A percentile compares a stretch with the other conserved stretches of the same genome.
These are phyloP conservation scores for Mucor saturninus DNA, from an alignment of 371 early-diverging fungal genomes.

Conservation along the genomic window DNA sequence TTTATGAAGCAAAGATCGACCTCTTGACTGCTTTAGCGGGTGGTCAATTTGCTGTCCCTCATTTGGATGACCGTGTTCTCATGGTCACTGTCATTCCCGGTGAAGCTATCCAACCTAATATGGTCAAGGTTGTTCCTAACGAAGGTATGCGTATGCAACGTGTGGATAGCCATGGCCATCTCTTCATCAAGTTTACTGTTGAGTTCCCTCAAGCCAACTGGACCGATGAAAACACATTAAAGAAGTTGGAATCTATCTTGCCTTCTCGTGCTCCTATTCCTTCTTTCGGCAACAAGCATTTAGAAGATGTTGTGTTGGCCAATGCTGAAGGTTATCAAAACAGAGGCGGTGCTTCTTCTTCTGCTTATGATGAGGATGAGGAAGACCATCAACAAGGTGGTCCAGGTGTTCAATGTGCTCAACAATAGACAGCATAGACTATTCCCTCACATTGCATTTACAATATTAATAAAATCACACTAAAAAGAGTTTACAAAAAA, in stretches of 20 bases:
- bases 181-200: slow-evolving; percentile 88
- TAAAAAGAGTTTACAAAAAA: too few relatives aligned
- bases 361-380: slow-evolving; percentile 69
- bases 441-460: background rate
- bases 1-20: slow-evolving; percentile 84
- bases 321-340: slow-evolving; percentile 67
- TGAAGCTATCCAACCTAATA: slow-evolving; percentile 86
- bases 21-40: slow-evolving; percentile 94
- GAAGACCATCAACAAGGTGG: slow-evolving; percentile 69
- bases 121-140: slow-evolving; percentile 73
- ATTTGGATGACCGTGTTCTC: slow-evolving; percentile 90
- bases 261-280: slow-evolving; percentile 62
- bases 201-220: slow-evolving; percentile 90
- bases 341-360: slow-evolving; percentile 31
- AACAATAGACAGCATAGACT: slow-evolving; percentile 70
- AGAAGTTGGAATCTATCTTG: slow-evolving; percentile 69
- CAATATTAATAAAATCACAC: too few relatives aligned
- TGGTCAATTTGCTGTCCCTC: slow-evolving; percentile 85
- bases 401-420: slow-evolving; percentile 94
- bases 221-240: slow-evolving; percentile 66
- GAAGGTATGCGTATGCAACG: slow-evolving; percentile 95
- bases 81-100: slow-evolving; percentile 87
- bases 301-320: slow-evolving; percentile 81
- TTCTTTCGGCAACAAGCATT: slow-evolving; percentile 47
- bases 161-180: slow-evolving; percentile 87